Evolutionary conservation across 2,329 filamentous ascomycete species (phyloP), one percentile per base, ranked within the genome.

Genomic region (Neurospora crassa): DNA sequence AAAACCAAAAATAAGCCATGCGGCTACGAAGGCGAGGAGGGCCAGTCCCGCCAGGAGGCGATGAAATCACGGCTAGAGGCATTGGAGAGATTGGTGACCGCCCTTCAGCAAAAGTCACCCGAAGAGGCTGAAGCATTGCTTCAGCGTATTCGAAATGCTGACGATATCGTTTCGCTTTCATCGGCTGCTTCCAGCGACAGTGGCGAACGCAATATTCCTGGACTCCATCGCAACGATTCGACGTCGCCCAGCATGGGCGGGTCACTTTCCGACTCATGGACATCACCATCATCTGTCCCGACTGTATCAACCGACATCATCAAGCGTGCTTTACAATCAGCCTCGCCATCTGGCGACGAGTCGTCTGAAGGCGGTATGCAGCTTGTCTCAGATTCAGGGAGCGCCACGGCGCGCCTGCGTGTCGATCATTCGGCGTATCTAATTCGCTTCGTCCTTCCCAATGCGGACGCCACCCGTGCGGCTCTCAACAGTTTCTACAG

Each of bases 11-110:
- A 72, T 16, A 73, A 76, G 24, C 69, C 74, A 1, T 80, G 79
- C 67, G 74, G 76, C n/a, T 80, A 80, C 70, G 77, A 78, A 14
- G 78, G 77, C 47, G 76, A 78, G 59, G 77, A 73, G 5, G 77
- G 78, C 42, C 77, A 79, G 72, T 79, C 78, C 8, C 76, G 77
- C 12, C 76, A 78, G 63, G 77, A 74, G 1, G 78, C 78, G 18
- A 77, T 77, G 71, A 77, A 78, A 67, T 71, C 77, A 0, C 78
- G 79, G 1, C 73, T 80, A 0, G 74, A 76, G 5, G 71, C 74
- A 8, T 73, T 79, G 10, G 79, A 80, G 72, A 74, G 74, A 34
- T 67, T 80, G 29, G 73, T 80, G 63, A 68, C 71, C 0, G 74
- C 73, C 0, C 74, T 80, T 16, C 77, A 75, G 63, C 69, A 72